Evolutionary conservation across 2,329 filamentous ascomycete genomes (phyloP), one percentile per base, ranked within the genome.

Genomic region (Penicillium hordei): DNA sequence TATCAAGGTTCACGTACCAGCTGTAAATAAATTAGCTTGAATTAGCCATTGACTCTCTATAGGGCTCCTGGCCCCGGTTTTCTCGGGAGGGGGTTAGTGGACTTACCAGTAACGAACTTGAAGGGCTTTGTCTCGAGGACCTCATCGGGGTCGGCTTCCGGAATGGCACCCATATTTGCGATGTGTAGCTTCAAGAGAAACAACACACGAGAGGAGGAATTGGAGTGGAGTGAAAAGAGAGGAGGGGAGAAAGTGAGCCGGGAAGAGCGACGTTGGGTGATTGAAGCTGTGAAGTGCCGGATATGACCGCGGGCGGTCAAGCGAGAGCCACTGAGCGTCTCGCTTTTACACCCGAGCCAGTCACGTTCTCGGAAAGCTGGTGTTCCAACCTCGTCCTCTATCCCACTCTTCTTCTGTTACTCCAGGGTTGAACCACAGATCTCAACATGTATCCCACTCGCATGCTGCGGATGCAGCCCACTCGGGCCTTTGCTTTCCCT

Each of bases 31-130:
- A 70, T 81, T 75, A 81, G 78, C 75, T 48, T 46, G 60, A 54
- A 70, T 81, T 75, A 81, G 78, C 75, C 71, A 70, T 73, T 70
- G 67, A 67, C 61, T 60, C 44, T 55, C 19, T 65, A 63, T 65
- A 58, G 60, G 64, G 66, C 70, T 60, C 69, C 69, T 62, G 61
- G 57, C 48, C 57, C 58, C 52, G 59, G 59, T 60, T 58, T 51
- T 55, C 55, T 59, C 60, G 63, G 65, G 64, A 59, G 62, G 55
- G 59, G 60, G 57, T 57, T 57, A 57, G 62, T 57, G 60, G 66
- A 70, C 91, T 79, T 86, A 96, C 93, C 93, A 83, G 93, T 97
- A 76, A 97, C 94, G 83, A 97, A 97, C 90, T 99, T 99, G 89
- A 99, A 99, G 81, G 95, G 95, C 88, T 97, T 99, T 82, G 93